phyloP scores from a whole-genome alignment of 1,139 yeast genomes.

The Zygosaccharomyces sapae region DNA sequence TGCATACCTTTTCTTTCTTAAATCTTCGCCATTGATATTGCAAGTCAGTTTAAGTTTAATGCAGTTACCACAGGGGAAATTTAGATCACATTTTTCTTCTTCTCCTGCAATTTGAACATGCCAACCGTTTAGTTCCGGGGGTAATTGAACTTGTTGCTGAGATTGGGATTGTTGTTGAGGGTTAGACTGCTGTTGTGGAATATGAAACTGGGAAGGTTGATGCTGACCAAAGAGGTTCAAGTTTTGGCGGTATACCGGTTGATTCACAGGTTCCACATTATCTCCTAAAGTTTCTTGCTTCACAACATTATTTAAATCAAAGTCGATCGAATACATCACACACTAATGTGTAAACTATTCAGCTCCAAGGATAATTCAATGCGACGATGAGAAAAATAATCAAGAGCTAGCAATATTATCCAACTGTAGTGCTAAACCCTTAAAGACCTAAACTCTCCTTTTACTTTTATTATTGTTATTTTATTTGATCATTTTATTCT shows the following conservation, averaged over 20 bases:
- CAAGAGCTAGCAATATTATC: neutral
- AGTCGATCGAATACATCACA: conserved; percentile 5
- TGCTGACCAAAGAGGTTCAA: neutral
- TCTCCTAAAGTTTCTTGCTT: neutral
- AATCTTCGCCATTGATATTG: conserved; percentile 47
- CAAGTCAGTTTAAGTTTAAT: conserved; percentile 45
- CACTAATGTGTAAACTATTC: neutral
- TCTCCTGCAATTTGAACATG: conserved; percentile 36
- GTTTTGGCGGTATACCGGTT: neutral
- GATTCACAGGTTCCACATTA: neutral
- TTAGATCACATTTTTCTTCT: conserved; percentile 48
- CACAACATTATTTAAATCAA: conserved; percentile 1
- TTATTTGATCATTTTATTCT: neutral
- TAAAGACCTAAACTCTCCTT: neutral
- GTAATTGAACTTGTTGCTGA: neutral
- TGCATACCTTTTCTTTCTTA: conserved; percentile 51
- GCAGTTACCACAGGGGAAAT: conserved; percentile 51
- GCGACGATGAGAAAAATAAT: neutral
- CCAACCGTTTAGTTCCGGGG: conserved; percentile 26
- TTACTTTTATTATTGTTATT: neutral
- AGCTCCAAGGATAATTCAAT: neutral
- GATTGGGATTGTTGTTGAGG: neutral
- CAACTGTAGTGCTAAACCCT: neutral
- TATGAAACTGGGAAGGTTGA: neutral
- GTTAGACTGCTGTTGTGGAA: neutral